phyloP scores from a whole-genome alignment of 805 yeast genomes.

The Candida nitratophila region DNA sequence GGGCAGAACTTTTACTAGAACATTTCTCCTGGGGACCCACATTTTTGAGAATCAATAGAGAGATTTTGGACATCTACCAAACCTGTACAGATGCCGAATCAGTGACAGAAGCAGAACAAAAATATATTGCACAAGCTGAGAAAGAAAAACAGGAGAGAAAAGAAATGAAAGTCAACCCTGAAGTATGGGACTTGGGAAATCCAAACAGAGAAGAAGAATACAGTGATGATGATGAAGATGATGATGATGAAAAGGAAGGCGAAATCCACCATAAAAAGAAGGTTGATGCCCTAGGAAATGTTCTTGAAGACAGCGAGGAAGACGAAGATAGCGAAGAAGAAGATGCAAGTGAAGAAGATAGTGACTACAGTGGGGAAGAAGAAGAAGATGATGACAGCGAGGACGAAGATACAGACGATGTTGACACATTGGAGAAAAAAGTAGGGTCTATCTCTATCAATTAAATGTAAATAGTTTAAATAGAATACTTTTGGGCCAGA shows the following conservation, averaged over 20 bases:
- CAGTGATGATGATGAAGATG: constrained; percentile 17
- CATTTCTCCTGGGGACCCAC: constrained; percentile 94
- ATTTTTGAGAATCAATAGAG: constrained; percentile 76
- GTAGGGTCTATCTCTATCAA: neutral
- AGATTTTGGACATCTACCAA: constrained; percentile 66
- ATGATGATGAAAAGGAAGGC: constrained; percentile 18
- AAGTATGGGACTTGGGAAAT: constrained; percentile 75
- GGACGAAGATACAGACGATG: constrained; percentile 4
- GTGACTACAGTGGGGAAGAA: constrained; percentile 7
- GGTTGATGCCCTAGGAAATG: too few relatives aligned
- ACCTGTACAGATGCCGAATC: constrained; percentile 76
- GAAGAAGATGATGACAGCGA: constrained; percentile 7
- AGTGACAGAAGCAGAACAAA: constrained; percentile 63
- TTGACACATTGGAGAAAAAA: neutral
- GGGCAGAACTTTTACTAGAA: constrained; percentile 72
- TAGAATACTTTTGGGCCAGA: too few relatives aligned
- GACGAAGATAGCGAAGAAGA: constrained; percentile 18
- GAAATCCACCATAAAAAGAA: neutral
- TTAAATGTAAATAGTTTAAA: neutral
- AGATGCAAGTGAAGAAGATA: constrained; percentile 11
- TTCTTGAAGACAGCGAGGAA: constrained; percentile 8
- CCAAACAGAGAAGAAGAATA: constrained; percentile 43
- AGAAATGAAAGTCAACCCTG: constrained; percentile 43
- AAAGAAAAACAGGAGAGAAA: constrained; percentile 58
- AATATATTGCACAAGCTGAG: constrained; percentile 65